Base-by-base conservation (phyloP, 2,329 filamentous ascomycete species). In the Chrysoporthe puriensis region DNA sequence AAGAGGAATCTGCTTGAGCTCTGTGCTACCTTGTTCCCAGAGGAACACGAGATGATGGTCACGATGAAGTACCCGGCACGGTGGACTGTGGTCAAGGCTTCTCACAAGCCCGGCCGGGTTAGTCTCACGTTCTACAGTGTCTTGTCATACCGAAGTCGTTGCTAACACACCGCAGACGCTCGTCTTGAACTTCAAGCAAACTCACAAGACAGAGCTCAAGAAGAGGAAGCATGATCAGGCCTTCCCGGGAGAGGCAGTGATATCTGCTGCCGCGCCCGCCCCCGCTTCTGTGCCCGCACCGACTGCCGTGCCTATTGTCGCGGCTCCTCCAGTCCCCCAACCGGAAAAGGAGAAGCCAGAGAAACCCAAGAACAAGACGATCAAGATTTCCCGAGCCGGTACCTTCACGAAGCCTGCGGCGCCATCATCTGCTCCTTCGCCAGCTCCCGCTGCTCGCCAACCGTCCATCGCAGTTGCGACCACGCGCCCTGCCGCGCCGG, bases 1-100 rank as follows among this genome's bases (percentile, higher is more conserved):
- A 82, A 85, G 72, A 76, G 79, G 40, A 83, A 84, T 71, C 71
- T 87, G 13, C 73, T 87, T 48, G 83, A 86, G 70, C 77, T 87
- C 46, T 85, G 85, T 72, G 78, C 79, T 44, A 75, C 84, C 59
- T 77, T 88, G 68, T 85, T 85, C 68, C 80, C 83, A 18, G 76
- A 82, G n/a, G 80, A 83, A 26, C 77, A 80, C 61, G 80, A 81
- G 7, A 73, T 86, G 60, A 72, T 81, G 42, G 70, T 87, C 48
- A 83, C 78, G 18, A 74, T 87, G 67, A 79, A 80, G 64, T 80
- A 82, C 65, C 84, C 84, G 54, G 80, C 77, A 13, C 80, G 79
- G 72, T 86, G 82, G 81, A 79, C 74, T 44, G 81, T 72, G 18
- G 59, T 69, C 16, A 63, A 52, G 59, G 66, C 50, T 16, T 58